Conservation (phyloP, 805 yeast species). For the Teunomyces kruisii region DNA sequence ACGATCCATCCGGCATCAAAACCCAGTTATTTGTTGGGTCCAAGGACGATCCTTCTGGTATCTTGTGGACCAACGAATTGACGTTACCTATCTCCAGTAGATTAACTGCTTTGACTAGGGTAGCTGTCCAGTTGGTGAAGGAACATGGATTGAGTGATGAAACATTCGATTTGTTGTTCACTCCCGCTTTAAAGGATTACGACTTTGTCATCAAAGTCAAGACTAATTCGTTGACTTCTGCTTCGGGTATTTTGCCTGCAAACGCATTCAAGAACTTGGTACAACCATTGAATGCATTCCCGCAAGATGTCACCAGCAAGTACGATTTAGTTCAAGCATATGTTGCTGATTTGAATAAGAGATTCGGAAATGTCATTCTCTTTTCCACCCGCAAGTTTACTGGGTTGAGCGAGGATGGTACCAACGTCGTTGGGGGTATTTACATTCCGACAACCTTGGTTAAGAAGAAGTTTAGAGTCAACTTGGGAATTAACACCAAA, state of each 20-base stretch:
- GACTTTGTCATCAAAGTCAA: constrained; percentile 72
- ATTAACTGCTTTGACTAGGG: constrained; percentile 81
- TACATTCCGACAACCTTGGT: constrained; percentile 66
- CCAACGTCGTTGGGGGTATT: constrained; percentile 73
- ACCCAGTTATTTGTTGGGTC: constrained; percentile 83
- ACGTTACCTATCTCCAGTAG: constrained; percentile 80
- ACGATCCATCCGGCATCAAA: constrained; percentile 79
- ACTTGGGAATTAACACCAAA: constrained; percentile 68
- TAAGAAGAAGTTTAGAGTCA: constrained; percentile 73
- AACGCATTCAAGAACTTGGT: constrained; percentile 62
- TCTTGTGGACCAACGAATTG: constrained; percentile 68
- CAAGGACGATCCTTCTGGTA: constrained; percentile 83
- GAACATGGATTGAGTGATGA: constrained; percentile 39
- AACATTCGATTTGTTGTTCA: constrained; percentile 59
- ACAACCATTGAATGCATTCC: constrained; percentile 40
- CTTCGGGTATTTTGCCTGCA: constrained; percentile 57
- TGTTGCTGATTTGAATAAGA: constrained; percentile 57
- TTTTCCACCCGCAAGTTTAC: constrained; percentile 63
- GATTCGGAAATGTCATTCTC: constrained; percentile 66
- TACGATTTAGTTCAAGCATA: constrained; percentile 64
- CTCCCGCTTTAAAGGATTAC: constrained; percentile 81
- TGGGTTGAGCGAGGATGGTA: constrained; percentile 54
- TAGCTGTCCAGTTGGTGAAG: constrained; percentile 58
- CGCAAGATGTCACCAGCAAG: constrained; percentile 45
- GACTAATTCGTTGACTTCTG: constrained; percentile 40